Evolutionary conservation across 495 filamentous ascomycete genomes (phyloP).

Genomic region (Annulohypoxylon moriforme): DNA sequence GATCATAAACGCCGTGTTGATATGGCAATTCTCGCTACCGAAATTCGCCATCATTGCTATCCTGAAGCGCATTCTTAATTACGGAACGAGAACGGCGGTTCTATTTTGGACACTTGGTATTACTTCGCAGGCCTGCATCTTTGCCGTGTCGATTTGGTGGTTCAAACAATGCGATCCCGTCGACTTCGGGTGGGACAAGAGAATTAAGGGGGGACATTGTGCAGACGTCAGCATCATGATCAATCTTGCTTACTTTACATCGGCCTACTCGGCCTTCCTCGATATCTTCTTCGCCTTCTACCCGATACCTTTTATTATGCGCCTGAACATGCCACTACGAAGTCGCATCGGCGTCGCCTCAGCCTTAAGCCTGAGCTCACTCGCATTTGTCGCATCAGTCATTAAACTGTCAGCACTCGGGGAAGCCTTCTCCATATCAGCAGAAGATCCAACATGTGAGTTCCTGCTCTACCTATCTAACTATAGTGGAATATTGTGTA

Average conservation of each 20-base stretch:
- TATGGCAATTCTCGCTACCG: conserved; percentile 47
- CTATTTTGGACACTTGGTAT: conserved; percentile 44
- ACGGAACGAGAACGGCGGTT: conserved; percentile 37
- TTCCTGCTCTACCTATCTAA: background rate
- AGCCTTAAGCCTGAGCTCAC: conserved; percentile 42
- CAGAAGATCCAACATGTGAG: conserved; percentile 45
- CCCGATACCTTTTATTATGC: conserved; percentile 46
- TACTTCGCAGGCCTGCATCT: conserved; percentile 41
- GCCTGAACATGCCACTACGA: conserved; percentile 45
- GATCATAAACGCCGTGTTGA: conserved; percentile 42
- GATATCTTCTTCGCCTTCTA: conserved; percentile 49
- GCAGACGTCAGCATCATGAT: conserved; percentile 30
- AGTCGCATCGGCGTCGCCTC: conserved; percentile 35
- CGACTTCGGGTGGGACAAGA: conserved; percentile 42
- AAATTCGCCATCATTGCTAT: conserved; percentile 49
- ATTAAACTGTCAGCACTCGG: conserved; percentile 41
- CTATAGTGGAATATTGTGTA: background rate
- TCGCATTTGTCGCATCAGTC: conserved; percentile 40
- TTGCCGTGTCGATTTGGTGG: conserved; percentile 45
- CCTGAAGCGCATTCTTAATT: conserved; percentile 46
- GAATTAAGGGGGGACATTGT: conserved; percentile 39
- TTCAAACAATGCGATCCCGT: conserved; percentile 45
- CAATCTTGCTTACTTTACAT: conserved; percentile 41
- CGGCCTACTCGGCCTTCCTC: conserved; percentile 46
- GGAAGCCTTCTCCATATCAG: conserved; percentile 29